These are phyloP conservation scores for Alternaria atra DNA, from an alignment of 2,329 filamentous ascomycete species.

Conservation along the genomic window DNA sequence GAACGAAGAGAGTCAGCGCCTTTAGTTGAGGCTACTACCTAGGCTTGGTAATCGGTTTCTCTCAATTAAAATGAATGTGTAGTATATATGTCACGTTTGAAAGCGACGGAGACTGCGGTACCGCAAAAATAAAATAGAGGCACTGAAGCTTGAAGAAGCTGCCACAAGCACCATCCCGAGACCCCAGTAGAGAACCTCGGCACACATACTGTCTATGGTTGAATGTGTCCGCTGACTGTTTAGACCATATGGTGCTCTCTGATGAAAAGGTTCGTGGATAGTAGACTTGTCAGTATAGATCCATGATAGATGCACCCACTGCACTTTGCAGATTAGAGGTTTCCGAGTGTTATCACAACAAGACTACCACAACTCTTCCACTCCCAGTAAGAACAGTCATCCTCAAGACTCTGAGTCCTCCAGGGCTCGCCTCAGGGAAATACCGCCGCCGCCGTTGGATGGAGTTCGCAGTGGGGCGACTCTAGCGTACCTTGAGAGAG, in stretches of 20 bases:
- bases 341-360: neutral
- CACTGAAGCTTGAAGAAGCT: neutral
- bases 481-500: conserved; percentile 9
- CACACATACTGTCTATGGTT: neutral
- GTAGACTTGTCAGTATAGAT: neutral
- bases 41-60: neutral
- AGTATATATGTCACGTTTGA: neutral
- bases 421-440: neutral
- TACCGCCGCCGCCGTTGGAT: conserved; percentile 8
- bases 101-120: neutral
- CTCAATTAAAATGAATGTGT: neutral
- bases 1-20: neutral
- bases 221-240: neutral
- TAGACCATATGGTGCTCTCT: neutral
- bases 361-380: neutral
- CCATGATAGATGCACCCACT: neutral
- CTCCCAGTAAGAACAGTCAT: neutral
- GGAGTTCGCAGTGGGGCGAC: conserved; percentile 12
- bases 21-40: neutral
- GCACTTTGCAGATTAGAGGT: neutral
- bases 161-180: neutral
- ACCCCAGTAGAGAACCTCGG: neutral
- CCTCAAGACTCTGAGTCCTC: conserved; percentile 2
- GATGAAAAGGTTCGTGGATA: neutral
- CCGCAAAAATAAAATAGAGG: too few relatives aligned